Evolutionary conservation across 192 early-diverging fungal species (phyloP).

Genomic region (Funneliformis mosseae): DNA sequence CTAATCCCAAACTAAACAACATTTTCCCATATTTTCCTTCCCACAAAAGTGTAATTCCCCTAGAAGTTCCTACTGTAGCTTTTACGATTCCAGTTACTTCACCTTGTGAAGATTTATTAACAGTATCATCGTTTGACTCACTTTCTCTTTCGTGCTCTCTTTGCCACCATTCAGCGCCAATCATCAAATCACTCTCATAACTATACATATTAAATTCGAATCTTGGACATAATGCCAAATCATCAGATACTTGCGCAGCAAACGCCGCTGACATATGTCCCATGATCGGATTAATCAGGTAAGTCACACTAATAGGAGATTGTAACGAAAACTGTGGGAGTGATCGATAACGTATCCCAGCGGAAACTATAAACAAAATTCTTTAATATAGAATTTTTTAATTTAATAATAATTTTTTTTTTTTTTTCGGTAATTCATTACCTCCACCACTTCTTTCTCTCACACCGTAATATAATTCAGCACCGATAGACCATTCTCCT

Average conservation of each 20-base stretch:
- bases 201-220: constrained; percentile 93
- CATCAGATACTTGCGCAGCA: constrained; percentile 73
- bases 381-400: neutral
- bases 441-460: constrained; percentile 89
- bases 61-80: constrained; percentile 37
- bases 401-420: neutral
- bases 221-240: constrained; percentile 72
- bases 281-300: constrained; percentile 89
- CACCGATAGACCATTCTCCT: constrained; percentile 67
- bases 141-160: constrained; percentile 35
- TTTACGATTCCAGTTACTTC: constrained; percentile 38
- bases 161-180: constrained; percentile 83
- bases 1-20: constrained; percentile 69
- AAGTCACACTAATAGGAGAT: constrained; percentile 57
- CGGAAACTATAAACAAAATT: constrained; percentile 51
- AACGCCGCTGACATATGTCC: constrained; percentile 87
- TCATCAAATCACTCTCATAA: constrained; percentile 84
- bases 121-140: constrained; percentile 27
- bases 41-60: constrained; percentile 71
- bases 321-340: constrained; percentile 44
- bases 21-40: constrained; percentile 68
- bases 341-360: constrained; percentile 72
- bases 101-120: constrained; percentile 29
- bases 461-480: constrained; percentile 73
- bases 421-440: constrained; percentile 29